Conservation (phyloP, 108 stramenopile genomes). For the Skeletonema menzelii region DNA sequence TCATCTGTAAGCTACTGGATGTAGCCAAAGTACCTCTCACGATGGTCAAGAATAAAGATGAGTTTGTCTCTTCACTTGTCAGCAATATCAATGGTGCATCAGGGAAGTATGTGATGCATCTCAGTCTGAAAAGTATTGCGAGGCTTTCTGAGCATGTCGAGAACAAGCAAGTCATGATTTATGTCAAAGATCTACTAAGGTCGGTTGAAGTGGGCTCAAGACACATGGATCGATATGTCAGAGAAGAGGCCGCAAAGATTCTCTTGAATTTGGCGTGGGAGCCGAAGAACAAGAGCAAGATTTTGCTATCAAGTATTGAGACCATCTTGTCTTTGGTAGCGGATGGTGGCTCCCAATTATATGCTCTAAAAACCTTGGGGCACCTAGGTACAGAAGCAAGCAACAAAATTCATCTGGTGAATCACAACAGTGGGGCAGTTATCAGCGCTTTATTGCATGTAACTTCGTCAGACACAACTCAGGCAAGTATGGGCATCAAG, state of each 20-base stretch:
- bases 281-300: slow-evolving; percentile 26
- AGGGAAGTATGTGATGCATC: slow-evolving; percentile 25
- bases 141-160: slow-evolving; percentile 34
- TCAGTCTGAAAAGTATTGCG: slow-evolving; percentile 33
- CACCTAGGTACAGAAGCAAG: slow-evolving; percentile 14
- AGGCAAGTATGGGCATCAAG: slow-evolving; percentile 10
- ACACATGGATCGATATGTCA: slow-evolving; percentile 25
- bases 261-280: slow-evolving; percentile 34
- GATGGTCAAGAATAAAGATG: slow-evolving; percentile 16
- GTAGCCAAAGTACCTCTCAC: slow-evolving; percentile 22
- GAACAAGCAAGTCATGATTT: slow-evolving; percentile 32
- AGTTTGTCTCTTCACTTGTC: slow-evolving; percentile 24
- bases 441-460: slow-evolving; percentile 19
- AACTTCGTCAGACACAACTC: not conserved
- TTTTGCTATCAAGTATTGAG: slow-evolving; percentile 22
- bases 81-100: slow-evolving; percentile 30
- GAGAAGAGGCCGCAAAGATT: slow-evolving; percentile 38
- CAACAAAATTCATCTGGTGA: slow-evolving; percentile 29
- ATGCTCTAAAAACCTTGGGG: slow-evolving; percentile 19
- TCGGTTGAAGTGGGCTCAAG: slow-evolving; percentile 32
- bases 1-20: slow-evolving; percentile 13
- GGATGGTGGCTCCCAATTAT: slow-evolving; percentile 14
- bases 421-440: slow-evolving; percentile 21
- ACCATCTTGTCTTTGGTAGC: not conserved
- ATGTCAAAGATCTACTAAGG: slow-evolving; percentile 8